A percentile compares a stretch with the other conserved stretches of the same genome.
These are phyloP conservation scores for Penicillium malachiteum DNA, from an alignment of 495 filamentous ascomycete genomes.

Conservation along the genomic window DNA sequence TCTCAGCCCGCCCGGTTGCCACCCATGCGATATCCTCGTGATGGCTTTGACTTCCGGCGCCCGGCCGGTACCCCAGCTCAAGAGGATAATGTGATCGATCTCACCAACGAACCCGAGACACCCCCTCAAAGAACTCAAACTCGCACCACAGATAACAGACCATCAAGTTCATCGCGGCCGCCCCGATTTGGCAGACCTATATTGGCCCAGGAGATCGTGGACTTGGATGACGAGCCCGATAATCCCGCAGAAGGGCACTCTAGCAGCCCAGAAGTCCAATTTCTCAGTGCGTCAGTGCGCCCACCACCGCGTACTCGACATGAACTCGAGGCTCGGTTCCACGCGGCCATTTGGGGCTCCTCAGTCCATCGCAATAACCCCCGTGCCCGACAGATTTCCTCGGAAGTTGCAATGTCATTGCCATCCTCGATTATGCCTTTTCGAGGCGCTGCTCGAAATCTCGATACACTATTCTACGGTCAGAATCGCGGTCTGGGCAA, in stretches of 20 bases:
- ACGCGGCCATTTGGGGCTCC: background rate
- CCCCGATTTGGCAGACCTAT: slow-evolving; percentile 38
- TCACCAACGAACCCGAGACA: slow-evolving; percentile 52
- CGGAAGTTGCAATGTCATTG: too few relatives aligned
- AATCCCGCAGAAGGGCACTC: slow-evolving; percentile 21
- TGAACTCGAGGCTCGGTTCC: background rate
- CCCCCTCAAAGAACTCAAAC: slow-evolving; percentile 19
- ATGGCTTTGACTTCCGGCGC: slow-evolving; percentile 51
- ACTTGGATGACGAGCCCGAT: slow-evolving; percentile 31
- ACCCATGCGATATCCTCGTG: slow-evolving; percentile 39
- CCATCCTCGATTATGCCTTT: too few relatives aligned
- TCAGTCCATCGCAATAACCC: background rate
- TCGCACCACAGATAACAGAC: background rate
- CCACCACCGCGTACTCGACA: background rate
- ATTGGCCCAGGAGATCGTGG: slow-evolving; percentile 32
- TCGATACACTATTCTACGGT: background rate
- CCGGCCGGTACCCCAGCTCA: slow-evolving; percentile 33
- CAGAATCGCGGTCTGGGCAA: background rate
- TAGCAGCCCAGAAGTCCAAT: slow-evolving; percentile 41
- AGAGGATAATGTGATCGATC: slow-evolving; percentile 49
- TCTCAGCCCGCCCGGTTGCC: slow-evolving; percentile 20
- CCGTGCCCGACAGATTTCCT: too few relatives aligned
- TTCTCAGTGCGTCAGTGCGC: slow-evolving; percentile 16
- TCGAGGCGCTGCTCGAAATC: too few relatives aligned
- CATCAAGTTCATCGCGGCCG: slow-evolving; percentile 15